Base-by-base conservation (phyloP, 2,329 filamentous ascomycete genomes). In the Drechmeria coniospora region DNA sequence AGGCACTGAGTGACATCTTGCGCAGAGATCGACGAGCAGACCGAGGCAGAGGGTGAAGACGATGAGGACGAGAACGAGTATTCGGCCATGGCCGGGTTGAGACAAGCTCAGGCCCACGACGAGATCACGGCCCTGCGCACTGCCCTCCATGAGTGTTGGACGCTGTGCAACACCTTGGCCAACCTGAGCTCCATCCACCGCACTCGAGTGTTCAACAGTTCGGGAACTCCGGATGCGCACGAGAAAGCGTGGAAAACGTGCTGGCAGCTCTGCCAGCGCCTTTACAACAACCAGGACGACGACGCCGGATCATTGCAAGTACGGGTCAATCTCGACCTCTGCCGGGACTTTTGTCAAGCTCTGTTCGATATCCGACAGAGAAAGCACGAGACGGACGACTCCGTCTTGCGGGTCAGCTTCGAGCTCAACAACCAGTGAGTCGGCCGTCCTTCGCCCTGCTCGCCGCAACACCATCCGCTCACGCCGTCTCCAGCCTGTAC, bases 211-310 rank as follows among this genome's bases (percentile, higher is more conserved):
- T 87, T 90, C 50, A 74, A 72, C 48, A 79, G 69, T 40, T 75
- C 78, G 1, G 75, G 74, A 9, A 76, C 72, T 8, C 76, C 78
- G 1, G 77, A 83, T 38, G 70, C 77, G 16, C 80, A 92, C 45
- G 82, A 92, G 47, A 77, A 79, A 41, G 84, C 86, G 1, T 94
- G 86, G 87, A 83, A 80, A 50, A 80, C 79, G 35, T 95, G 86
- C 54, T 95, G 86, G 87, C 79, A 78, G 41, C 60, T 95, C 15
- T 95, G 86, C 46, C 82, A 92, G 47, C 78, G 79, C 32, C 65
- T 95, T 3, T 94, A 94, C 47, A 72, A 84, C 35, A 82, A 77
- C 38, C 68, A 76, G 28, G 74, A 87, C 31, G 76, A 84, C 36
- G 66, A 76, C 29, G 61, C 72, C 18, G 68, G 74, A 28, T 54